Evolutionary conservation across 1,284 basidiomycete species (phyloP).

Genomic region (Macrocystidia cucumis): DNA sequence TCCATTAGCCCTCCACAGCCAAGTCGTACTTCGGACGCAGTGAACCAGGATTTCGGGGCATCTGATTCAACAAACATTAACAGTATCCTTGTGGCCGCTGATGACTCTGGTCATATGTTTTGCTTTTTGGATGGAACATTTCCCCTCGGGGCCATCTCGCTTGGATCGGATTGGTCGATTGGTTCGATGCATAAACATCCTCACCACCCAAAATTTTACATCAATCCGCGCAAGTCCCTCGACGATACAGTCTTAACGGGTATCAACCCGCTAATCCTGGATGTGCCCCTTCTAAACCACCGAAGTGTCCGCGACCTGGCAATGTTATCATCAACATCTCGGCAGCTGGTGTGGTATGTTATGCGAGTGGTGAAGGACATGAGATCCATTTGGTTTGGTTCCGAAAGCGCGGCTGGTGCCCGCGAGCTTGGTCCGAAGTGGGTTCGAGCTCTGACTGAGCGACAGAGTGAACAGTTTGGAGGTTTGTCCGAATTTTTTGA

Average conservation of each 20-base stretch:
- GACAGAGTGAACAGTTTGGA: constrained; percentile 56
- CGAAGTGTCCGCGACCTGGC: constrained; percentile 60
- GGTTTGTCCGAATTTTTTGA: constrained; percentile 40
- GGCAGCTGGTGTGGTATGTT: constrained; percentile 64
- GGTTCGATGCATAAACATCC: constrained; percentile 45
- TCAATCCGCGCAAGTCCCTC: constrained; percentile 26
- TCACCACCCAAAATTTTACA: constrained; percentile 35
- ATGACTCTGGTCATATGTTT: constrained; percentile 48
- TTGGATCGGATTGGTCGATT: constrained; percentile 29
- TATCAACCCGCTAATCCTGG: constrained; percentile 39
- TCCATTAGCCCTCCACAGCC: constrained; percentile 43
- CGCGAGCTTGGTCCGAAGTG: constrained; percentile 67
- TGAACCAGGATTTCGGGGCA: constrained; percentile 34
- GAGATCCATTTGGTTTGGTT: constrained; percentile 63
- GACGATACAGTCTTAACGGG: constrained; percentile 18
- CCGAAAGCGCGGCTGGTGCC: constrained; percentile 54
- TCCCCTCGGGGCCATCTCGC: constrained; percentile 55
- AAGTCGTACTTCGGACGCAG: constrained; percentile 20
- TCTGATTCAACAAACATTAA: constrained; percentile 48
- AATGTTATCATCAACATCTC: constrained; percentile 57
- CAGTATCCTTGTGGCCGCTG: constrained; percentile 56
- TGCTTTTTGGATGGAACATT: constrained; percentile 76
- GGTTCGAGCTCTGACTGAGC: constrained; percentile 53
- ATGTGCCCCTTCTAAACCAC: constrained; percentile 50
- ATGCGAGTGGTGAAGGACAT: constrained; percentile 67